Percentiles rank a stretch among this genome's conserved stretches.
phyloP scores from a whole-genome alignment of 306 rosid genomes.

The Quercus agrifolia region DNA sequence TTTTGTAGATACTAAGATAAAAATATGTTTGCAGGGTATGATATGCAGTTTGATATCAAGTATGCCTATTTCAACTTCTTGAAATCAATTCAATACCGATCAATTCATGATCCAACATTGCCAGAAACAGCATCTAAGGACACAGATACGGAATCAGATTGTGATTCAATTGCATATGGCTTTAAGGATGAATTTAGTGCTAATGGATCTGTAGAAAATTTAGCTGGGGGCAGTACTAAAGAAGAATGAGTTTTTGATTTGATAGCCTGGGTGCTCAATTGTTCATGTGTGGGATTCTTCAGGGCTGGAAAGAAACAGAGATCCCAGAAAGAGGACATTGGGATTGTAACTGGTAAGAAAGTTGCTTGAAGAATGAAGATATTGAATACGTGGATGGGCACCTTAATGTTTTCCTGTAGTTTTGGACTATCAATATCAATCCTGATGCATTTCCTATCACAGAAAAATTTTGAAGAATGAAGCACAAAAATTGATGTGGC shows the following conservation, averaged over 20 bases:
- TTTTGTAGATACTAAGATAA: constrained; percentile 17
- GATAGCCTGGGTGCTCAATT: neutral
- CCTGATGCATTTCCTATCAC: neutral
- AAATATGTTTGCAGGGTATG: constrained; percentile 66
- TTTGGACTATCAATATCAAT: neutral
- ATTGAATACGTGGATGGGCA: neutral
- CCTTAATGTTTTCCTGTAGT: too few species aligned
- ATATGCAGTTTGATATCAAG: constrained; percentile 83
- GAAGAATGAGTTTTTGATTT: neutral
- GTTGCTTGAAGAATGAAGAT: neutral
- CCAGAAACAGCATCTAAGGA: constrained; percentile 21
- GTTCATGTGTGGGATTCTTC: neutral
- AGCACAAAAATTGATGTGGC: too few species aligned
- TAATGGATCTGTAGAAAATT: neutral
- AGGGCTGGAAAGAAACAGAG: neutral
- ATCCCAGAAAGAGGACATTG: neutral
- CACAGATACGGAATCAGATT: constrained; percentile 20
- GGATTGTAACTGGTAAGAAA: neutral
- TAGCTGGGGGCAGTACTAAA: neutral
- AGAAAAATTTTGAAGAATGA: neutral
- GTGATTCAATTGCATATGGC: constrained; percentile 15
- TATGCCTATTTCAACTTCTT: constrained; percentile 80
- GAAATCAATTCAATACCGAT: constrained; percentile 49
- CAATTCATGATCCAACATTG: neutral
- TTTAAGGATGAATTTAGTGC: constrained; percentile 16